Evolutionary conservation across 2,329 filamentous ascomycete genomes (phyloP).

Genomic region (Pseudocercospora pini-densiflorae): DNA sequence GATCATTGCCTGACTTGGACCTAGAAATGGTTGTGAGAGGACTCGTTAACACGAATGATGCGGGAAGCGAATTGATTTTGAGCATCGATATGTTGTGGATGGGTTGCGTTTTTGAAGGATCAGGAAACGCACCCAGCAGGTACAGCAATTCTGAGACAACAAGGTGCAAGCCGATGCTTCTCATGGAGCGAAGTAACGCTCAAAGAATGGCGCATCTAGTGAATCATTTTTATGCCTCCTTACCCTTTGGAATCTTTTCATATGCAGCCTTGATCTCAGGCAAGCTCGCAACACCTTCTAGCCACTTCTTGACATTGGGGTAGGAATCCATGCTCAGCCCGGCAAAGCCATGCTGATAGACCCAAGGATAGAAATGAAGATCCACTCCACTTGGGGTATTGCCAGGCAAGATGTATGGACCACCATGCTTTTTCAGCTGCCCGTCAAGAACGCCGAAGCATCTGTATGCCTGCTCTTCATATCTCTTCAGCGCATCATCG

Average conservation of each 20-base stretch:
- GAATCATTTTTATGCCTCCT: constrained; percentile 23
- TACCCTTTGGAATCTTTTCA: constrained; percentile 40
- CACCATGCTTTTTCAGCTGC: constrained; percentile 46
- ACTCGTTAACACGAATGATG: not conserved
- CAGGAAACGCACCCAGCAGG: not conserved
- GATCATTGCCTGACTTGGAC: not conserved
- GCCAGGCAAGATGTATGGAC: constrained; percentile 45
- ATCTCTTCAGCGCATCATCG: constrained; percentile 48
- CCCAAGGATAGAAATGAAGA: constrained; percentile 50
- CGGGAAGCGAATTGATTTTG: not conserved
- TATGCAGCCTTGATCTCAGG: constrained; percentile 49
- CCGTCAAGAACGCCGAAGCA: constrained; percentile 49
- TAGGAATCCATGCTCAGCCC: constrained; percentile 47
- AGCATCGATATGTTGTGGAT: not conserved
- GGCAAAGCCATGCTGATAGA: constrained; percentile 45
- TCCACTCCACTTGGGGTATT: constrained; percentile 45
- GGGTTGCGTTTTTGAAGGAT: too few relatives aligned
- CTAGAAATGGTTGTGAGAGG: not conserved
- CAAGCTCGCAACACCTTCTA: constrained; percentile 41
- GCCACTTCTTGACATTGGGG: constrained; percentile 46
- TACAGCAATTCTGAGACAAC: not conserved
- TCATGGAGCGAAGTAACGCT: not conserved
- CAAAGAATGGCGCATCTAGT: not conserved
- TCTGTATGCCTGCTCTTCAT: constrained; percentile 47
- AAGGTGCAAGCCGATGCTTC: not conserved